Evolutionary conservation across 2,329 filamentous ascomycete genomes (phyloP).

Genomic region (Aspergillus viridinutans): DNA sequence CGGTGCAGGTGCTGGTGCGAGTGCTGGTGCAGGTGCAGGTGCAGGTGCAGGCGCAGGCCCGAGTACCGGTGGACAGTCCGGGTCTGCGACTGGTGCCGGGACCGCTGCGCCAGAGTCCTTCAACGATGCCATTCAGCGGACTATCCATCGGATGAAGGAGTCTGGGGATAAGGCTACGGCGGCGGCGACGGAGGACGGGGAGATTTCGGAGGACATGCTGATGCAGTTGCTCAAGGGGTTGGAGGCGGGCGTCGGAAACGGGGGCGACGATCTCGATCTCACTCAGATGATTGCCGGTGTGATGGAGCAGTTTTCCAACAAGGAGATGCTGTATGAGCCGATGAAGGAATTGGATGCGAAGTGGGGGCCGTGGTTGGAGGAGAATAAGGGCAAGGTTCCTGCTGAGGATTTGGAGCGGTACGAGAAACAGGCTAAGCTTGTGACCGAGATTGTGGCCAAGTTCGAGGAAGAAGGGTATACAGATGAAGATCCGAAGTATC

Average conservation of each 20-base stretch:
- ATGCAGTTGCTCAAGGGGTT: constrained; percentile 91
- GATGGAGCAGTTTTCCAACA: constrained; percentile 99
- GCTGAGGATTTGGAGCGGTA: constrained; percentile 74
- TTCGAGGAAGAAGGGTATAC: constrained; percentile 80
- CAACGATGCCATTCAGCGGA: constrained; percentile 86
- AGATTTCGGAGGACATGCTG: constrained; percentile 73
- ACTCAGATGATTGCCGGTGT: constrained; percentile 93
- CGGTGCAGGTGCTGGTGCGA: constrained; percentile 8
- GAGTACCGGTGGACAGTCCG: constrained; percentile 17
- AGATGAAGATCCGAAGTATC: constrained; percentile 74
- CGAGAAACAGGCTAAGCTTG: constrained; percentile 71
- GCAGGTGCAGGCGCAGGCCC: constrained; percentile 20
- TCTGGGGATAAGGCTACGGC: constrained; percentile 83
- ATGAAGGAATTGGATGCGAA: constrained; percentile 97
- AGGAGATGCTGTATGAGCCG: constrained; percentile 95
- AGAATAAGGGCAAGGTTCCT: constrained; percentile 62
- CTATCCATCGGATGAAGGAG: constrained; percentile 93
- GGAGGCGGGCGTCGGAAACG: constrained; percentile 57
- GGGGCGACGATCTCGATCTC: constrained; percentile 74
- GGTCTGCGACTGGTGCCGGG: constrained; percentile 14
- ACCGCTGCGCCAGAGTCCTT: constrained; percentile 63
- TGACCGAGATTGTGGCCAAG: constrained; percentile 79
- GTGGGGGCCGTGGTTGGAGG: constrained; percentile 82
- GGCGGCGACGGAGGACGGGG: constrained; percentile 57
- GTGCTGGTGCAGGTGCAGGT: constrained; percentile 17